Conservation (phyloP, 768 basidiomycete species). For the Pleurotus platypus region DNA sequence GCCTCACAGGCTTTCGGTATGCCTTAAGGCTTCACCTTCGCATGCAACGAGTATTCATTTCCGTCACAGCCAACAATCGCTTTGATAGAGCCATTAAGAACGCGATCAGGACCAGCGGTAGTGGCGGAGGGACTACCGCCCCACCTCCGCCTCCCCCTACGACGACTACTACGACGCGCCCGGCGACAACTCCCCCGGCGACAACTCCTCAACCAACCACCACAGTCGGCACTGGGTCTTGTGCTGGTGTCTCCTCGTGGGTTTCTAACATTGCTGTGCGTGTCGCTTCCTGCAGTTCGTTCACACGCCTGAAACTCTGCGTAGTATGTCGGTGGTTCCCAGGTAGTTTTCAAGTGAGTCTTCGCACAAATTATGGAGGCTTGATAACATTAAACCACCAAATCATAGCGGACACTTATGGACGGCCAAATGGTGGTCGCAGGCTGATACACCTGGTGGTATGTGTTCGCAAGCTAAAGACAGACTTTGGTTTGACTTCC, state of each 20-base stretch:
- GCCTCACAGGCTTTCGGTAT: slow-evolving; percentile 35
- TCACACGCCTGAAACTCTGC: too few relatives aligned
- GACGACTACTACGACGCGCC: slow-evolving; percentile 14
- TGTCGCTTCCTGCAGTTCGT: not conserved
- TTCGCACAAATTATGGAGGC: not conserved
- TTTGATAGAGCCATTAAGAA: slow-evolving; percentile 40
- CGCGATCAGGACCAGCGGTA: slow-evolving; percentile 22
- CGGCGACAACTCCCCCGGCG: slow-evolving; percentile 19
- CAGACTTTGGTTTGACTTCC: not conserved
- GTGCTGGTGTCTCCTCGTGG: slow-evolving; percentile 42
- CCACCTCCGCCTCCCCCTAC: slow-evolving; percentile 19
- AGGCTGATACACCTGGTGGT: slow-evolving; percentile 32
- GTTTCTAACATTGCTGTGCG: slow-evolving; percentile 30
- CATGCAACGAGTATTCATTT: too few relatives aligned
- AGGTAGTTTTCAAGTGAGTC: slow-evolving; percentile 37
- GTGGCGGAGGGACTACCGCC: slow-evolving; percentile 16
- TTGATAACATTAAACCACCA: not conserved
- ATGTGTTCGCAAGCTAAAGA: not conserved
- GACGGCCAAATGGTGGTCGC: slow-evolving; percentile 47
- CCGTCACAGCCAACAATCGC: slow-evolving; percentile 29
- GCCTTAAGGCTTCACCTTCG: not conserved
- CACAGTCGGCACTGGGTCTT: slow-evolving; percentile 24
- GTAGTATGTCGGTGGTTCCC: slow-evolving; percentile 40
- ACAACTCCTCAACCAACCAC: not conserved
- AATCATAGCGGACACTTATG: slow-evolving; percentile 41